phyloP scores from a whole-genome alignment of 805 yeast species.

The Komagataella populi region DNA sequence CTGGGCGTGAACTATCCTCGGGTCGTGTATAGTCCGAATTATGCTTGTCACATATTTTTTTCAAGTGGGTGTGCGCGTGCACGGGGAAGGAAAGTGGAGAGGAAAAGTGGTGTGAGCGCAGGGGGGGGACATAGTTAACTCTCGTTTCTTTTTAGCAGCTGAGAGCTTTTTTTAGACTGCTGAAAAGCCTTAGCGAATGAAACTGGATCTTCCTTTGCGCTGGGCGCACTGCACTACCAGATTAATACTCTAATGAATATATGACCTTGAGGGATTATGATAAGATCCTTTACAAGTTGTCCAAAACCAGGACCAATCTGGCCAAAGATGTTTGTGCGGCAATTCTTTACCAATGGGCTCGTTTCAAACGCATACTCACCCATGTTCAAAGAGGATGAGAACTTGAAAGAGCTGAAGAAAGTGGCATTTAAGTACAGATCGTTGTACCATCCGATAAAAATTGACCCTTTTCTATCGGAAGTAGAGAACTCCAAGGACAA shows the following conservation, averaged over 20 bases:
- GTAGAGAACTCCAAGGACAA: neutral
- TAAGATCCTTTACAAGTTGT: neutral
- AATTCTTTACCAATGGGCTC: neutral
- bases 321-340: neutral
- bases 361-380: neutral
- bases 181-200: neutral
- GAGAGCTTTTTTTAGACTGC: neutral
- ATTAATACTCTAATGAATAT: neutral
- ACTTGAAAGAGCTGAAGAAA: neutral
- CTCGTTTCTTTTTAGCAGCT: neutral
- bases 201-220: neutral
- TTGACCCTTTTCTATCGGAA: neutral
- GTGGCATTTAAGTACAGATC: neutral
- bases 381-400: neutral
- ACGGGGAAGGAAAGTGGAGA: neutral
- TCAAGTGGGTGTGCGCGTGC: neutral
- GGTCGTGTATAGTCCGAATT: constrained; percentile 3
- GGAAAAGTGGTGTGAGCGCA: neutral
- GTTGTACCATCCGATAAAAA: neutral
- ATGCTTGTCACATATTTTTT: neutral
- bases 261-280: neutral
- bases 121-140: neutral
- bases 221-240: neutral
- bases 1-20: neutral
- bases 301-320: neutral